phyloP scores from a whole-genome alignment of 805 yeast species.

The Brettanomyces anomalus region DNA sequence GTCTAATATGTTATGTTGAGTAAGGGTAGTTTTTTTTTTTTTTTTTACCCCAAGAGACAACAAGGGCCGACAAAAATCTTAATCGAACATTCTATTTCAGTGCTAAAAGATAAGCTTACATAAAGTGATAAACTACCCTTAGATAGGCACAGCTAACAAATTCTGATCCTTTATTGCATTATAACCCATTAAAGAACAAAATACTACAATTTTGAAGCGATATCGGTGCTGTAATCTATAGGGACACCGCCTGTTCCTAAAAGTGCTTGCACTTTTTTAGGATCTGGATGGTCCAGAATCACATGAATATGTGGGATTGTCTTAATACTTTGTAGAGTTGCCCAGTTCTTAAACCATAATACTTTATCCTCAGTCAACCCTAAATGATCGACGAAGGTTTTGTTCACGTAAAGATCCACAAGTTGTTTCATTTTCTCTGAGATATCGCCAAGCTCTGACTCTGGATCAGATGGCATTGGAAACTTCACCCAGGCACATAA shows the following conservation, averaged over 20 bases:
- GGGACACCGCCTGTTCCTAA: slow-evolving; percentile 8
- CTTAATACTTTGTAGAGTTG: slow-evolving; percentile 57
- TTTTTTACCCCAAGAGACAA: too few species aligned
- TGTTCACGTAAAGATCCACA: slow-evolving; percentile 37
- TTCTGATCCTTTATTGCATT: too few species aligned
- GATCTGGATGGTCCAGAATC: slow-evolving; percentile 32
- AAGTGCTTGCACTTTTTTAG: background rate
- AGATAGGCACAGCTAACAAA: too few species aligned
- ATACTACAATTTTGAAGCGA: too few species aligned
- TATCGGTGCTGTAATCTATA: slow-evolving; percentile 3
- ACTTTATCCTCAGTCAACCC: slow-evolving; percentile 31
- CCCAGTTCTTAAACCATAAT: slow-evolving; percentile 69
- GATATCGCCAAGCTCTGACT: slow-evolving; percentile 43
- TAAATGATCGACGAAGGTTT: slow-evolving; percentile 39
- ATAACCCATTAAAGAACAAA: background rate
- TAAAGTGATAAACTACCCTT: too few species aligned
- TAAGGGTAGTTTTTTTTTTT: too few species aligned
- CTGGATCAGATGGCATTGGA: slow-evolving; percentile 42
- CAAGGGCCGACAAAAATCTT: too few species aligned
- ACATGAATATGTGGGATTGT: slow-evolving; percentile 67
- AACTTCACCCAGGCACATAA: slow-evolving; percentile 62
- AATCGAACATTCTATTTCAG: too few species aligned
- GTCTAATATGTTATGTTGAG: too few species aligned
- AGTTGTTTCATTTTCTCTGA: slow-evolving; percentile 29
- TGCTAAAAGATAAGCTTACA: too few species aligned